A percentile compares a stretch with the other conserved stretches of the same genome.
Conservation (phyloP, 495 filamentous ascomycete species). For the Melanomma pulvis-pyrius region DNA sequence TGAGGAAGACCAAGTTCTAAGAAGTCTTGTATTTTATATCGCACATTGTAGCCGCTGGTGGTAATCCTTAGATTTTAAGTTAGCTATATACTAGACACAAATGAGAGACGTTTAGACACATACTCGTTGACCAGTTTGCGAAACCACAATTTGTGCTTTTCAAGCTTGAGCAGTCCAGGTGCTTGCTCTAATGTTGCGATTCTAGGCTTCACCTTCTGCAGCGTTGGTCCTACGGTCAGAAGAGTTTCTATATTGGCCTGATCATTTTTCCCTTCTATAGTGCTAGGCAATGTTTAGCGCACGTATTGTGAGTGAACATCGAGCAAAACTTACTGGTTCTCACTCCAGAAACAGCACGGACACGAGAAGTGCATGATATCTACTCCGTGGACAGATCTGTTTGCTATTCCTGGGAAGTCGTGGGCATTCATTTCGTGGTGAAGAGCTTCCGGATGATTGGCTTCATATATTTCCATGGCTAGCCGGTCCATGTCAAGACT, state of each 20-base stretch:
- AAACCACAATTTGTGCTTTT: too few species aligned
- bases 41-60: constrained; percentile 77
- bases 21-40: constrained; percentile 58
- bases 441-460: constrained; percentile 61
- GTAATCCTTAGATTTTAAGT: too few species aligned
- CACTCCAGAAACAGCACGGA: constrained; percentile 82
- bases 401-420: constrained; percentile 48
- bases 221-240: constrained; percentile 62
- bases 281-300: constrained; percentile 14
- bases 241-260: constrained; percentile 66
- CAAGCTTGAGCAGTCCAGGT: constrained; percentile 55
- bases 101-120: too few species aligned
- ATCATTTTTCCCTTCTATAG: constrained; percentile 48
- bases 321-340: constrained; percentile 63
- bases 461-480: constrained; percentile 59
- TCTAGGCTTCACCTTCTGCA: constrained; percentile 65
- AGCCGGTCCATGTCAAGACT: constrained; percentile 62
- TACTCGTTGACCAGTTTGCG: too few species aligned
- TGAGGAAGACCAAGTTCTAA: constrained; percentile 66
- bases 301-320: constrained; percentile 41
- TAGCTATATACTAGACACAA: too few species aligned
- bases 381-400: constrained; percentile 39
- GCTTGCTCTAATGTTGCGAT: constrained; percentile 87
- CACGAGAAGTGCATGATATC: constrained; percentile 82
- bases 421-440: constrained; percentile 50